Percentiles rank a stretch among this genome's conserved stretches.
Evolutionary conservation across 768 basidiomycete genomes (phyloP).

Genomic region (Daedalea quercina): DNA sequence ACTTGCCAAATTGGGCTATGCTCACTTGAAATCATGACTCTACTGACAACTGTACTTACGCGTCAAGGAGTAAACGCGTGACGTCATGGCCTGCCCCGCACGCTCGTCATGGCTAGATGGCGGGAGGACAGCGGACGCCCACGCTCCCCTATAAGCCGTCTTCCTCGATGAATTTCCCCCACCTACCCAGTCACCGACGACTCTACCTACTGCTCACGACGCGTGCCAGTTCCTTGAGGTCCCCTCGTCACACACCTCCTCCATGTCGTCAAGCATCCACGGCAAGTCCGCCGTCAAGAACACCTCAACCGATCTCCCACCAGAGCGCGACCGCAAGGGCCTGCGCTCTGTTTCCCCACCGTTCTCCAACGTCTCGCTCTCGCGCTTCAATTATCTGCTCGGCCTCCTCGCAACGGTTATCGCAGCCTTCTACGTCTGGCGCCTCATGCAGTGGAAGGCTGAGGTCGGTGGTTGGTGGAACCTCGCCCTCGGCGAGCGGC

Average conservation of each 20-base stretch:
- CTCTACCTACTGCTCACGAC: no score
- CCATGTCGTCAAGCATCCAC: constrained; percentile 11
- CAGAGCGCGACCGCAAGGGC: constrained; percentile 20
- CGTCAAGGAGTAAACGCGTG: no score
- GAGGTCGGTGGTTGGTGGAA: constrained; percentile 62
- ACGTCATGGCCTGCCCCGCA: no score
- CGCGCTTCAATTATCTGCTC: constrained; percentile 44
- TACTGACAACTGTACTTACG: no score
- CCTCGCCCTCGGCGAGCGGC: constrained; percentile 33
- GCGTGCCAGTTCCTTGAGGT: no score
- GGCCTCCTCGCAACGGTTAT: constrained; percentile 35
- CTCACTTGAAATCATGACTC: no score
- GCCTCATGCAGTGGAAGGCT: constrained; percentile 39
- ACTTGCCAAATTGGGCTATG: no score
- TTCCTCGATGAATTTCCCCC: no score
- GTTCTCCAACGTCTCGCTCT: constrained; percentile 35
- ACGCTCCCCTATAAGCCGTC: no score
- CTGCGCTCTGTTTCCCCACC: constrained; percentile 36
- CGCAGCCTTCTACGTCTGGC: constrained; percentile 45
- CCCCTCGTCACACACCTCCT: not conserved
- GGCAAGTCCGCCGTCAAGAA: constrained; percentile 13
- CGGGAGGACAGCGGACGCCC: no score
- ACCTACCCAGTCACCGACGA: no score
- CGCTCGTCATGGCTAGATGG: no score
- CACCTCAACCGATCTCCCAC: constrained; percentile 20